Evolutionary conservation across 2,329 filamentous ascomycete species (phyloP).

Genomic region (Periconia sp.): DNA sequence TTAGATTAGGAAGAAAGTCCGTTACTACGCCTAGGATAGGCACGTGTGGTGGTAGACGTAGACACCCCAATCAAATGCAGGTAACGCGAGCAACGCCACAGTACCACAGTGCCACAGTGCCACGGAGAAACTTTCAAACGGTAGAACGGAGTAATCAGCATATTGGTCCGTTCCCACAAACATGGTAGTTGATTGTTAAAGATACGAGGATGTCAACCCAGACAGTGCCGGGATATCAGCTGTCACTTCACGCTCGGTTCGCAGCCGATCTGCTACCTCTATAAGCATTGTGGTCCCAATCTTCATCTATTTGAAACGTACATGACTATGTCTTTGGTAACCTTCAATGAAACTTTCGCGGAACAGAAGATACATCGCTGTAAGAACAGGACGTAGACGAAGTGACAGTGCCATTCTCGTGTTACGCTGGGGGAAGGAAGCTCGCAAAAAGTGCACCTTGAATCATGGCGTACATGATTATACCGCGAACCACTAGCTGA

Average conservation of each 20-base stretch:
- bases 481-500: constrained; percentile 50
- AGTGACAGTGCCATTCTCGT: neutral
- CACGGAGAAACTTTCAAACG: neutral
- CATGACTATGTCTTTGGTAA: neutral
- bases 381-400: neutral
- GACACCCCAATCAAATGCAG: no score
- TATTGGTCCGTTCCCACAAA: neutral
- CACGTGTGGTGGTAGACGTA: no score
- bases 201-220: neutral
- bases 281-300: neutral
- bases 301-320: neutral
- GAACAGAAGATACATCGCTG: neutral
- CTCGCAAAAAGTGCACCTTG: constrained; percentile 86
- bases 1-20: no score
- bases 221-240: neutral
- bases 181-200: neutral
- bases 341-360: neutral
- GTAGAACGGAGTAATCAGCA: neutral
- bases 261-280: neutral
- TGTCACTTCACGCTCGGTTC: neutral
- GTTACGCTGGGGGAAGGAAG: constrained; percentile 86
- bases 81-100: neutral
- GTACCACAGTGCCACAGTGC: constrained; percentile 2
- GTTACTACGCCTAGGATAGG: no score
- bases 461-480: constrained; percentile 81